phyloP scores from a whole-genome alignment of 176 grass and related monocot genomes.

The Olyra latifolia region DNA sequence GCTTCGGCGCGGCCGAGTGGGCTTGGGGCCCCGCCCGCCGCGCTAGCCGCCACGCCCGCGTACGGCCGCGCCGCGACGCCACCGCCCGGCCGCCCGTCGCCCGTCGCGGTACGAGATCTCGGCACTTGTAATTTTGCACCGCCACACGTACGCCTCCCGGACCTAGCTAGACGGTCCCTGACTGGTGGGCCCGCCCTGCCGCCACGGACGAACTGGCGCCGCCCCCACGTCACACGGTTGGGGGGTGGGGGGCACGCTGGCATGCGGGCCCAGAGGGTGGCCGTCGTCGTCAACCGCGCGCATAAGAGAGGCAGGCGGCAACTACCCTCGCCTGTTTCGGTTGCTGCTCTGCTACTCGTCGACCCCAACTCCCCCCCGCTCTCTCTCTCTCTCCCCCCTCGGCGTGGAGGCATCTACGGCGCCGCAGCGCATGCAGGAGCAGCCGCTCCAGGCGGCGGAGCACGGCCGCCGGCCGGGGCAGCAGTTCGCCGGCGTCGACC shows the following conservation, averaged over 20 bases:
- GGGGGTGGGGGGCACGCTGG: not conserved
- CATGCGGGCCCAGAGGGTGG: not conserved
- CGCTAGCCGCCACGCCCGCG: not conserved
- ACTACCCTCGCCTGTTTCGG: not conserved
- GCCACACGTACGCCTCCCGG: not conserved
- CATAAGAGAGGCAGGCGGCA: conserved; percentile 34
- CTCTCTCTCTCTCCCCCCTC: not conserved
- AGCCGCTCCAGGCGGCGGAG: not conserved
- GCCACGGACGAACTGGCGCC: not conserved
- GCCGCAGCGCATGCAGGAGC: conserved; percentile 44
- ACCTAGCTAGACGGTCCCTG: too few species aligned
- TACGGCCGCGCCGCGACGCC: not conserved
- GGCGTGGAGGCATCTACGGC: not conserved
- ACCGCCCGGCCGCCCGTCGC: too few species aligned
- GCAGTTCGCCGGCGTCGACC: conserved; percentile 43
- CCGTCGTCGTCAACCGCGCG: conserved; percentile 17
- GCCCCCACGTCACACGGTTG: not conserved
- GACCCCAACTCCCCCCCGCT: not conserved
- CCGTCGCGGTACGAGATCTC: not conserved
- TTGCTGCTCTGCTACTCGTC: too few species aligned
- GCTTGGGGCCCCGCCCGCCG: too few species aligned
- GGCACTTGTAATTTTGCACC: not conserved
- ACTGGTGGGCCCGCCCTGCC: not conserved
- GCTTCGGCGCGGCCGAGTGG: not conserved
- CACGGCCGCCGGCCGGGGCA: conserved; percentile 12